phyloP scores from a whole-genome alignment of 2,329 filamentous ascomycete genomes.

The Aspergillus intermedius region DNA sequence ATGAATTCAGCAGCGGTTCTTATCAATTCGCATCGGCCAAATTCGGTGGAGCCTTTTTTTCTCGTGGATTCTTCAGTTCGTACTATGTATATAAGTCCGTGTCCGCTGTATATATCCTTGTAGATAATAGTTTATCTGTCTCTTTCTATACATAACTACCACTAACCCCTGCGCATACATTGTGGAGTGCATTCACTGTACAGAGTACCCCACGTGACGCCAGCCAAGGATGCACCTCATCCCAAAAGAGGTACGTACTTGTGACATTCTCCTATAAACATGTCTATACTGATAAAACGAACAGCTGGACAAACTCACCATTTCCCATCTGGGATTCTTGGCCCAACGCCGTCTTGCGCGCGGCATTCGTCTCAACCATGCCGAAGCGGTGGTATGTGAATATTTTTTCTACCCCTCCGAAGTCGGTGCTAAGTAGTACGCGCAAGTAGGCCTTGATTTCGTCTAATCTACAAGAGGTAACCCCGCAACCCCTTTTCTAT shows the following conservation, averaged over 20 bases:
- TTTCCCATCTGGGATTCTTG: slow-evolving; percentile 79
- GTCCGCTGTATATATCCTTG: not conserved
- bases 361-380: slow-evolving; percentile 82
- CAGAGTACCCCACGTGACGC: not conserved
- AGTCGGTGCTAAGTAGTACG: slow-evolving; percentile 5
- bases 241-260: slow-evolving; percentile 38
- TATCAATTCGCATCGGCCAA: not conserved
- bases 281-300: not conserved
- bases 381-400: slow-evolving; percentile 66
- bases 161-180: no score
- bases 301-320: slow-evolving; percentile 91
- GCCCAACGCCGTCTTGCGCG: slow-evolving; percentile 83
- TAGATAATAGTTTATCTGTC: not conserved
- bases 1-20: not conserved
- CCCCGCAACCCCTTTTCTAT: no score
- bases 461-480: slow-evolving; percentile 78
- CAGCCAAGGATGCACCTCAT: slow-evolving; percentile 38
- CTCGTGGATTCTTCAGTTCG: not conserved
- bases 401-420: not conserved
- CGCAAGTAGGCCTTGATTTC: slow-evolving; percentile 54
- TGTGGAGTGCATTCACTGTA: no score
- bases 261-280: not conserved
- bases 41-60: not conserved
- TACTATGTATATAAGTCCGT: not conserved
- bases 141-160: not conserved